Percentiles rank a stretch among this genome's conserved stretches.
Conservation (phyloP, 2,329 filamentous ascomycete genomes). For the Teratosphaeria zuluensis region DNA sequence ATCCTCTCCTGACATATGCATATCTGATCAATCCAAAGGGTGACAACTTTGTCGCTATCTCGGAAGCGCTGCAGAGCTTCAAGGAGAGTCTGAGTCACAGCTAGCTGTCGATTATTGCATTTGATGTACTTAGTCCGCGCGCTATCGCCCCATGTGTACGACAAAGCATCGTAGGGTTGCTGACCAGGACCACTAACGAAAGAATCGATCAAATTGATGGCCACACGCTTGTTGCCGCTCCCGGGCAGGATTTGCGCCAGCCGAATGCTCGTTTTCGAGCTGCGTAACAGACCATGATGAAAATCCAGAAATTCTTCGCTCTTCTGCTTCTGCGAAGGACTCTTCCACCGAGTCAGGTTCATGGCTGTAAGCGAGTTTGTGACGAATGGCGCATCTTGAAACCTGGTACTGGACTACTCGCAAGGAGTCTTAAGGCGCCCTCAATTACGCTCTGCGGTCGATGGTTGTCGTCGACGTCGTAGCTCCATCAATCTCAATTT, state of each 20-base stretch:
- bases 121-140: conserved; percentile 15
- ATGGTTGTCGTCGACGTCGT: too few relatives aligned
- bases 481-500: too few relatives aligned
- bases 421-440: not conserved
- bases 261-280: conserved; percentile 19
- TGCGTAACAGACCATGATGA: conserved; percentile 14
- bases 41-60: conserved; percentile 8
- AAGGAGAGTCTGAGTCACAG: conserved; percentile 17
- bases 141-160: conserved; percentile 20
- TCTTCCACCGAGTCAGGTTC: conserved; percentile 17
- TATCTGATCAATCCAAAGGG: conserved; percentile 24
- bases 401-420: not conserved
- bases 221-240: conserved; percentile 14
- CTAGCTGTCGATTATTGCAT: conserved; percentile 18
- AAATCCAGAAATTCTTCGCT: conserved; percentile 11
- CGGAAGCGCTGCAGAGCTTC: conserved; percentile 21
- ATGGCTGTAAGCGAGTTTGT: conserved; percentile 1
- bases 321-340: conserved; percentile 5
- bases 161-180: conserved; percentile 20
- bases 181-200: conserved; percentile 13
- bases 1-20: conserved; percentile 22
- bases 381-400: not conserved
- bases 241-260: conserved; percentile 19
- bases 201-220: conserved; percentile 18
- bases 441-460: not conserved